Evolutionary conservation across 2,329 filamentous ascomycete genomes (phyloP), one percentile per base, ranked within the genome.

Genomic region (Dactylonectria macrodidyma): DNA sequence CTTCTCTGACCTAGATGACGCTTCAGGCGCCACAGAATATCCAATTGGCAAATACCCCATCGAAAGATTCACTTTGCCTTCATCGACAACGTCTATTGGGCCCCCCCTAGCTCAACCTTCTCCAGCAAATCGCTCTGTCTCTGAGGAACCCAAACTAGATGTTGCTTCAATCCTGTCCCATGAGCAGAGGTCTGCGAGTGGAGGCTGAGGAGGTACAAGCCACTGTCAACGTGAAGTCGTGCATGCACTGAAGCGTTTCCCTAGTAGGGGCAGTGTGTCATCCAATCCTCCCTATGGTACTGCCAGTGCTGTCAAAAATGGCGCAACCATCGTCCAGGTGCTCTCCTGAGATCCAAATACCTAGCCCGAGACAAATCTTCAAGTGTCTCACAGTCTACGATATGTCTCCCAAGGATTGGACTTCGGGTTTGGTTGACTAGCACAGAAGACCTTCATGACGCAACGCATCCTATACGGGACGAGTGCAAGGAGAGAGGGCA

Each of bases 221-320:
- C 89, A 0, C 78, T 93, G 5, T 86, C 87, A 0, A 90, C 87
- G 5, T 19, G 19, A 19, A 19, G 19, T 19, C 19, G 19, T 93
- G 91, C 90, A 82, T 89, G 0, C 80, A 87, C 44, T 84, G 85
- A 11, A 82, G 81, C 52, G 87, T 88, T 2, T 87, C 85, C 3
- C 83, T 92, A 14, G 78, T 91, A 10, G 91, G 90, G 52, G 90
- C 93, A 74, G 87, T 90, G 3, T 91, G 89, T 77, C 90, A 93
- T 75, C 89, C 90, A 2, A 92, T 90, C 22, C 86, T 92, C 55
- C 91, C 90, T 90, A 92, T 79, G 91, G 91, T 44, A 90, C 91
- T 11, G 90, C 90, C 9, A 90, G 91, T 83, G 89, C 90, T 9
- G 89, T 91, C 56, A 91, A 93, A 77, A 91, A 93, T 72, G 90